Evolutionary conservation across 1,284 basidiomycete species (phyloP).

Genomic region (Moniliophthora roreri): DNA sequence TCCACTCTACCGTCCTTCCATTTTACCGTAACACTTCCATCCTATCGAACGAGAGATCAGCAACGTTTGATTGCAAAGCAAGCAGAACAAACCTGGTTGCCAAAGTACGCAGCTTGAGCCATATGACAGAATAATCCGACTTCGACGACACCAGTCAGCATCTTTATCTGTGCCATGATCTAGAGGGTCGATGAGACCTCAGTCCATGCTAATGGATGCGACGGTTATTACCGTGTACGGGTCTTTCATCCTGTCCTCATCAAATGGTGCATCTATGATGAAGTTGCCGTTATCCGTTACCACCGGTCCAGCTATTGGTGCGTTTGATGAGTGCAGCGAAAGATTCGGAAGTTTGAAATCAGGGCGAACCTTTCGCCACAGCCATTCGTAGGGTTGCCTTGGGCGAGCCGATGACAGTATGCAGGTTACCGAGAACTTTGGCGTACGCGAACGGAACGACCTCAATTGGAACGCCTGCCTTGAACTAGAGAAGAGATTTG

Average conservation of each 20-base stretch:
- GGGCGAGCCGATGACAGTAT: slow-evolving; percentile 62
- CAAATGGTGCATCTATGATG: slow-evolving; percentile 90
- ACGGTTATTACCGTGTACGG: slow-evolving; percentile 59
- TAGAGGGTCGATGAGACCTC: slow-evolving; percentile 26
- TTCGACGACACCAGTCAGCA: slow-evolving; percentile 96
- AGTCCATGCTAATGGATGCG: neutral
- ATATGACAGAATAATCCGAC: slow-evolving; percentile 95
- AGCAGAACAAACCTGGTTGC: slow-evolving; percentile 67
- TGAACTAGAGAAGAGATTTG: slow-evolving; percentile 55
- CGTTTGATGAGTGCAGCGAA: neutral
- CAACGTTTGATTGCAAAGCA: neutral
- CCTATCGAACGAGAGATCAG: slow-evolving; percentile 6
- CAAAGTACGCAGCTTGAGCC: slow-evolving; percentile 97
- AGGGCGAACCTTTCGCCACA: slow-evolving; percentile 54
- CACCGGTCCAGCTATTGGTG: slow-evolving; percentile 76
- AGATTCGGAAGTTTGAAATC: neutral
- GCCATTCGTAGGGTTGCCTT: slow-evolving; percentile 81
- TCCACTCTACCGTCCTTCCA: slow-evolving; percentile 14
- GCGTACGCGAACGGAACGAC: slow-evolving; percentile 96
- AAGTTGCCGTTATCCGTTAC: slow-evolving; percentile 97
- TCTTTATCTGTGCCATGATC: slow-evolving; percentile 77
- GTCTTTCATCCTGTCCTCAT: slow-evolving; percentile 64
- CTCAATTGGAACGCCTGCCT: slow-evolving; percentile 91
- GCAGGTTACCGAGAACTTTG: slow-evolving; percentile 76
- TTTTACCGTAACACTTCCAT: slow-evolving; percentile 19